Base-by-base conservation (phyloP, 805 yeast genomes). In the Myxozyma geophila region DNA sequence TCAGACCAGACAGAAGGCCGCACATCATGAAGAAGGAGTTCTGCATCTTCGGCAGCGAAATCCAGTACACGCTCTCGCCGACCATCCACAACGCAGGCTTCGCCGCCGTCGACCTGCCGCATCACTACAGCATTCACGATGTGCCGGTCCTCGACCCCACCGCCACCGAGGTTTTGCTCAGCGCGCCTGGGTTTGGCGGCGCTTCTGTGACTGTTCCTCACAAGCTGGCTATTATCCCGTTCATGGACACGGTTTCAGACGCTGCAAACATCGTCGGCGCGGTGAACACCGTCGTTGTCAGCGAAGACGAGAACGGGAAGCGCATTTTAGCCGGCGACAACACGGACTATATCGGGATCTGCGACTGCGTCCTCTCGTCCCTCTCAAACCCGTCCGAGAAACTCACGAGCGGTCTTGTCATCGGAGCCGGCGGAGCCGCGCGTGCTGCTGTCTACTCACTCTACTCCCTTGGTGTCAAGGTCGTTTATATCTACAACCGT, bases 351-450 rank as follows among this genome's bases (percentile, higher is more conserved):
- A 78, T 85, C 54, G 99, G 99, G 10, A 89, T 95, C 69, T 80
- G 79, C 52, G 83, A 87, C 65, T 84, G 97, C 1, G 85, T 52
- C 6, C 33, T 92, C 70, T 73, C 78, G 51, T 39, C 10, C 12
- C 10, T 86, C 96, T 0, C 83, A 96, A 73, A 96, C 15, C 28
- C 35, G 19, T 43, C 40, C 13, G 88, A 23, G 90, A 83, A 74
- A 97, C 97, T 1, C 80, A 92, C 70, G 83, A 85, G 73, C 73
- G 85, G 66, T 76, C 92, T 81, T 96, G 88, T 95, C 51, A 80
- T 95, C 68, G 99, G 99, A 57, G 97, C 97, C 21, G 99, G 99
- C 48, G 99, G 99, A 50, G 92, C 99, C 33, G 87, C 97, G 0
- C 83, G 97, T 72, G 97, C 99, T 48, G 98, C 98, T 0, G 85